Base-by-base conservation (phyloP, 2,329 filamentous ascomycete genomes). In the Pseudocercospora ulei region DNA sequence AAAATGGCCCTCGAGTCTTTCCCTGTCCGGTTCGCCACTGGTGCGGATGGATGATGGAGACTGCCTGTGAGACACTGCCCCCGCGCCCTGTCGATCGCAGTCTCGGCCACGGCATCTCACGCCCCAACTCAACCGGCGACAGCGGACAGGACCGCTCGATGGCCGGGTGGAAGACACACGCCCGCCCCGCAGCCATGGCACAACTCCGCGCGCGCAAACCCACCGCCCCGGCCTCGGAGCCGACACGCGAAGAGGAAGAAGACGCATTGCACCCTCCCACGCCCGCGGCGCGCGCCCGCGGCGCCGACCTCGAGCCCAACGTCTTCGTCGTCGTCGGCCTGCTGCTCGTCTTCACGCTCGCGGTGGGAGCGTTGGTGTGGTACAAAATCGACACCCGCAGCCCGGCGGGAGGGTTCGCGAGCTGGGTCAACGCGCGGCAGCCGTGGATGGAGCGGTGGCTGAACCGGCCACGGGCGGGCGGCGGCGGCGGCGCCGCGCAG, bases 341-440 rank as follows among this genome's bases (percentile, higher is more conserved):
- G 28, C 38, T 44, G 29, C 7, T 48, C n/a, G 14, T 35, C 17
- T 44, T 50, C 43, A 35, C 31, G 9, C 23, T 35, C 31, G 25
- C 44, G 27, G 28, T 48, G 6, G 40, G 39, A n/a, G 20, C 34
- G 17, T 14, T 46, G 31, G 31, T 48, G 27, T 51, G 44, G 40
- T 51, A 51, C 39, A 51, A 51, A 41, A 18, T 49, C 38, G 49
- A 51, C 44, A 51, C 49, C 24, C 41, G 43, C 24, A 43, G 43
- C 17, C 26, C 34, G 6, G 33, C 44, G 7, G 49, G 49, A 0
- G 40, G 44, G 7, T 46, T 51, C 20, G 47, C 49, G 5, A 27
- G 35, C 8, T 51, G 39, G 35, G 35, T 51, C 19, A 51, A 51
- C 33, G 19, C 29, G 22, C 41, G 50, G 13, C 43, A 40, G 35